Base-by-base conservation (phyloP, 306 rosid species). In the Lithocarpus polystachyus region DNA sequence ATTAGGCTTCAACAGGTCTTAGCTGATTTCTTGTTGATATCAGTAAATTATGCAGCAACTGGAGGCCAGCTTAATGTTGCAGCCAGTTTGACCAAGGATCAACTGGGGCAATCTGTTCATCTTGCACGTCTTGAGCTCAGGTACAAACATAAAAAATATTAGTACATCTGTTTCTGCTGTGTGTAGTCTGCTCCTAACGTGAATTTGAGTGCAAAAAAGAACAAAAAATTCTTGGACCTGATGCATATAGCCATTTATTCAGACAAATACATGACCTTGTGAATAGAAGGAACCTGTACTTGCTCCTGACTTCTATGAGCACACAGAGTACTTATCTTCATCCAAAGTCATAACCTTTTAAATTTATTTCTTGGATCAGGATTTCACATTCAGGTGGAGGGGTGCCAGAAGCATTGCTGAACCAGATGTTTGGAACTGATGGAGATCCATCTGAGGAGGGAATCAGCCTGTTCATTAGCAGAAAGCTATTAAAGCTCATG, bases 1-100 rank as follows among this genome's bases (percentile, higher is more conserved):
- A 86, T 90, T 51, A 81, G 99, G 89, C 92, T 95, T 84, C 99
- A 95, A 83, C 99, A 95, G 80, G 89, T 89, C 56, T 37, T 95
- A 18, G 90, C 97, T 12, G 98, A 93, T 75, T 95, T 95, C 79
- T 85, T 95, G 72, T 75, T 86, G 31, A 77, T 89, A 53, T 90
- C 96, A 48, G 84, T 95, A 74, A 82, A 82, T 75, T 84, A 76
- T 67, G 83, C 94, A 15, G 90, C 97, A 56, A 60, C 75, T 15
- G 92, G 98, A 76, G 94, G 96, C 70, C 92, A 87, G 74, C 81
- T 95, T 83, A 83, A 79, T 60, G 54, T 95, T 61, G 81, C 90
- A 77, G 89, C 90, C 79, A 77, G 81, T 57, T 78, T 93, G 80
- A 91, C 88, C 78, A 90, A 90, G 83, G 91, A 95, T 75, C 94